Base-by-base conservation (phyloP, 768 basidiomycete genomes). In the Vishniacozyma victoriae region DNA sequence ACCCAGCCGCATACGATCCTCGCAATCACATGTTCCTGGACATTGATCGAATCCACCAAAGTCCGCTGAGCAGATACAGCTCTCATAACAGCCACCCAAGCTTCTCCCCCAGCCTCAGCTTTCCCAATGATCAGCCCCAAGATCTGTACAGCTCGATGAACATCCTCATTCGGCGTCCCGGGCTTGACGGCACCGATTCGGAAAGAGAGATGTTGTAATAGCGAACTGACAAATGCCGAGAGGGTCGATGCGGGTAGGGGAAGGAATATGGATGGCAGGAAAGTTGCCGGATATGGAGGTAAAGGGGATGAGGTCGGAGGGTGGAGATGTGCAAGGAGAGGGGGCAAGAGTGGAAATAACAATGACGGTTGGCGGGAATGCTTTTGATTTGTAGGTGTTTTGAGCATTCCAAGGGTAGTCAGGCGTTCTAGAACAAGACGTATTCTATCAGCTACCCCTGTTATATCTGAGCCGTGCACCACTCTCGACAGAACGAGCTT, bases 1-100 rank as follows among this genome's bases (percentile, higher is more conserved):
- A 80, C 61, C 87, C 87, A 91, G 51, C 81, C 82, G 0, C 82
- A 77, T 48, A 86, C 81, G 24, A 84, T 20, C 26, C 62, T 53
- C 11, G n/a, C n/a, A n/a, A n/a, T n/a, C n/a, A n/a, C n/a, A n/a
- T n/a, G n/a, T n/a, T n/a, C n/a, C n/a, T n/a, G n/a, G n/a, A n/a
- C n/a, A n/a, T n/a, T n/a, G n/a, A n/a, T n/a, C n/a, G n/a, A n/a
- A n/a, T n/a, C n/a, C n/a, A n/a, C n/a, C n/a, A n/a, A n/a, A n/a
- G n/a, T n/a, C n/a, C n/a, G n/a, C n/a, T n/a, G n/a, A n/a, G 79
- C 79, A 6, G 74, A 81, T 76, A 46, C 47, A 35, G 13, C 24
- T 20, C 24, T 20, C 22, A 55, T 22, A 14, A 67, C 59, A 25
- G 53, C 68, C 5, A 50, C 55, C 58, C 53, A 65, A 1, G 57